Evolutionary conservation across 2,329 filamentous ascomycete species (phyloP).

Genomic region (Fusarium sp.): DNA sequence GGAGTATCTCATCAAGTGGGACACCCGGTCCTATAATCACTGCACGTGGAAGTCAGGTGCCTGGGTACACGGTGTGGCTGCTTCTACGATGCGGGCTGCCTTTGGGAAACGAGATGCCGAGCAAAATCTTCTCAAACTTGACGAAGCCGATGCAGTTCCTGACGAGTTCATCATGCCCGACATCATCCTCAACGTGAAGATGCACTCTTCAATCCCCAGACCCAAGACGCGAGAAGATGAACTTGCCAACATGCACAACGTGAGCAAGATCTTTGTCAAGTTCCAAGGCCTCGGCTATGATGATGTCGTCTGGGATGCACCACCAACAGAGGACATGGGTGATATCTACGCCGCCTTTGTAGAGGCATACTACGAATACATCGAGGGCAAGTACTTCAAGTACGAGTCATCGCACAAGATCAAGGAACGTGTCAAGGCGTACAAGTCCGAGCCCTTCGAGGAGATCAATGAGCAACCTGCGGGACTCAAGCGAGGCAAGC

Average conservation of each 20-base stretch:
- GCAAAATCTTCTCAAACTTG: slow-evolving; percentile 72
- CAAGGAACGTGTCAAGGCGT: slow-evolving; percentile 75
- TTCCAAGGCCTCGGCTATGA: slow-evolving; percentile 94
- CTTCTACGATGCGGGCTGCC: slow-evolving; percentile 73
- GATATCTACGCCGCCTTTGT: slow-evolving; percentile 84
- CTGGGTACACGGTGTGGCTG: slow-evolving; percentile 84
- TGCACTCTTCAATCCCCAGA: slow-evolving; percentile 58
- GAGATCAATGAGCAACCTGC: slow-evolving; percentile 79
- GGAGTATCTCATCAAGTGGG: slow-evolving; percentile 94
- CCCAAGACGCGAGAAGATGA: slow-evolving; percentile 76
- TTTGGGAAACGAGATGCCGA: slow-evolving; percentile 79
- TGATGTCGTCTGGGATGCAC: slow-evolving; percentile 89
- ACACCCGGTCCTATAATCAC: slow-evolving; percentile 81
- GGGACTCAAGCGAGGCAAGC: slow-evolving; percentile 78
- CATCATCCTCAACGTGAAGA: slow-evolving; percentile 85
- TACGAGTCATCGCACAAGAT: slow-evolving; percentile 69
- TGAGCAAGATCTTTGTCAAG: slow-evolving; percentile 84
- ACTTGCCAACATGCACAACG: slow-evolving; percentile 76
- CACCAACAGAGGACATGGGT: slow-evolving; percentile 73
- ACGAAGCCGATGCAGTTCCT: slow-evolving; percentile 82
- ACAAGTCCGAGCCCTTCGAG: slow-evolving; percentile 74
- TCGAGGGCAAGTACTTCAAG: slow-evolving; percentile 80
- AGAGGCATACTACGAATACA: slow-evolving; percentile 86
- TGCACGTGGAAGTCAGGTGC: slow-evolving; percentile 89
- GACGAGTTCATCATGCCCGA: slow-evolving; percentile 89